Evolutionary conservation across 2,329 filamentous ascomycete species (phyloP), one percentile per base, ranked within the genome.

Genomic region (Fusarium sp.): DNA sequence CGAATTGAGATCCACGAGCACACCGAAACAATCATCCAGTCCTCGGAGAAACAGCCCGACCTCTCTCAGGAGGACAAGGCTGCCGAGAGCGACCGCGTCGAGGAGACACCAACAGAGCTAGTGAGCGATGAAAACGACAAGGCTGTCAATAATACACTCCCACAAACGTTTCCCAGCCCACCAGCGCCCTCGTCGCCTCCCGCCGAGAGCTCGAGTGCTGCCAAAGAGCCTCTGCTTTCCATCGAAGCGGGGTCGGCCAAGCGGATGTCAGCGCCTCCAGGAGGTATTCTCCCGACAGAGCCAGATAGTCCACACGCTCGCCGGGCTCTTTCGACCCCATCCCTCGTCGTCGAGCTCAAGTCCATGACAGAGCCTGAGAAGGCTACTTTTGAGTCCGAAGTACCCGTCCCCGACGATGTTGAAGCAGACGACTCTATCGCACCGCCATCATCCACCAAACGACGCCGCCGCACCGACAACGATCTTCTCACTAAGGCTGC

Each of bases 231-330:
- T 3, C 41, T 68, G 5, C 64, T 71, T 15, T 70, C 64, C 7
- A 57, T 71, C 15, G 67, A 36, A 46, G 54, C 48, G 36, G 69
- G 36, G 11, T 54, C 18, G 46, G 9, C 58, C 16, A 70, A 70
- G 54, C 62, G 68, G 41, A 70, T 70, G 65, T 71, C 69, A 12
- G 69, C 65, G 10, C 68, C 68, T 18, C 58, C 65, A 4, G 65
- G 18, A 13, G 28, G 40, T 7, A 54, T 47, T 9, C 40, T 40
- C 6, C 28, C 61, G 9, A 34, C 46, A 18, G 39, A 56, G 36
- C 47, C 43, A 23, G 58, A 70, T 8, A 48, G 55, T 1, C 27
- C 37, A 1, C 37, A 69, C 7, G 27, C 43, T 47, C 23, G 30
- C n/a, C 62, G 61, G 43, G 65, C 51, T 30, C 31, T 16, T 4